Conservation (phyloP, 108 stramenopile genomes). For the Skeletonema menzelii region DNA sequence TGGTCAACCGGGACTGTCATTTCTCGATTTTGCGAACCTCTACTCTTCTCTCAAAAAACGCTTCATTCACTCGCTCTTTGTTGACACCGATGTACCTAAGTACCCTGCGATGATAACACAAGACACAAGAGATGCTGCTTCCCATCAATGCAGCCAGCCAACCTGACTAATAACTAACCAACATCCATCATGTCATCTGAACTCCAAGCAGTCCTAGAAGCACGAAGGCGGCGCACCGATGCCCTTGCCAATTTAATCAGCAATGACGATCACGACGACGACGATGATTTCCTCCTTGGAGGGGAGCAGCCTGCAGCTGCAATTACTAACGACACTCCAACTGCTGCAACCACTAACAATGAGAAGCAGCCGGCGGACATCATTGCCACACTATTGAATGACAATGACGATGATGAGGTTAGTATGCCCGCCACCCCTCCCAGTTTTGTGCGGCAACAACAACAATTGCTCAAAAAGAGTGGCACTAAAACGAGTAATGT, state of each 20-base stretch:
- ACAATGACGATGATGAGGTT: neutral
- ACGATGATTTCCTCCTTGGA: neutral
- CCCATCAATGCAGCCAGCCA: too few relatives aligned
- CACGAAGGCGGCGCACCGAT: conserved; percentile 8
- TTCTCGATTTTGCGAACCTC: too few relatives aligned
- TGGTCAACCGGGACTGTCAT: too few relatives aligned
- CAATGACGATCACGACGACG: neutral
- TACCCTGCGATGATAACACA: too few relatives aligned
- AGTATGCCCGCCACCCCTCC: neutral
- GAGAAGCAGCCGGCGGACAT: neutral
- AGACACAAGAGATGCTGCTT: too few relatives aligned
- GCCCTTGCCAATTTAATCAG: neutral
- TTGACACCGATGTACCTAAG: too few relatives aligned
- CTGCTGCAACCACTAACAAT: too few relatives aligned
- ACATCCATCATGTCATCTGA: too few relatives aligned
- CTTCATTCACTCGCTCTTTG: too few relatives aligned
- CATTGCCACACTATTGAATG: neutral
- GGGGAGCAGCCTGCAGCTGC: too few relatives aligned
- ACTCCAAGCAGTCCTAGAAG: conserved; percentile 34
- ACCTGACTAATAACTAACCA: too few relatives aligned
- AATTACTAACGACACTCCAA: neutral
- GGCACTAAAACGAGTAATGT: neutral
- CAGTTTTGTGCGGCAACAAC: neutral
- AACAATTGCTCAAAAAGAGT: neutral
- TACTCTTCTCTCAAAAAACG: too few relatives aligned